Conservation (phyloP, 805 yeast species). For the Candida michaelii region DNA sequence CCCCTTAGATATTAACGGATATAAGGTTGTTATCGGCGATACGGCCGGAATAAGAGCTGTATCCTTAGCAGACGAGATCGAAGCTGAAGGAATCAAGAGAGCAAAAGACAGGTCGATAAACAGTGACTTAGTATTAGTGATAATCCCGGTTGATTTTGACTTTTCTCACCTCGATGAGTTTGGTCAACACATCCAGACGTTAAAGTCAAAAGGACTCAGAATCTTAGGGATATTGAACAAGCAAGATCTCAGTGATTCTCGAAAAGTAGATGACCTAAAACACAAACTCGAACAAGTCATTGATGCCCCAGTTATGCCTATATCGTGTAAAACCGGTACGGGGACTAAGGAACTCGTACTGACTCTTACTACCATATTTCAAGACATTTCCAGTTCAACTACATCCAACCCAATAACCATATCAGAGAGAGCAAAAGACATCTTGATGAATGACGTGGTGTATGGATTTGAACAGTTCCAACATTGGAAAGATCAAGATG, state of each 20-base stretch:
- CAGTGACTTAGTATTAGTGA: slow-evolving; percentile 70
- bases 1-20: slow-evolving; percentile 79
- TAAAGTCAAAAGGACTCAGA: slow-evolving; percentile 25
- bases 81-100: slow-evolving; percentile 75
- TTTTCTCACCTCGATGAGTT: slow-evolving; percentile 32
- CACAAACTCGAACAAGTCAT: slow-evolving; percentile 16
- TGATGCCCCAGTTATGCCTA: slow-evolving; percentile 18
- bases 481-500: slow-evolving; percentile 50
- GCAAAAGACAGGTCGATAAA: slow-evolving; percentile 60
- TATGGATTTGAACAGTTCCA: slow-evolving; percentile 70
- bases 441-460: slow-evolving; percentile 72
- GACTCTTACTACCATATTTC: slow-evolving; percentile 46
- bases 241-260: slow-evolving; percentile 43
- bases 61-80: slow-evolving; percentile 55
- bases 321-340: slow-evolving; percentile 60
- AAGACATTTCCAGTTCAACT: slow-evolving; percentile 47
- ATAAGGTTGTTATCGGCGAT: slow-evolving; percentile 80
- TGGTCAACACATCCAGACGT: slow-evolving; percentile 32
- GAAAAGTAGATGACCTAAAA: neutral
- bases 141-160: slow-evolving; percentile 50
- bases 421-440: slow-evolving; percentile 73
- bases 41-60: slow-evolving; percentile 83
- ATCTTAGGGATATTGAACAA: slow-evolving; percentile 59
- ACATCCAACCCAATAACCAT: slow-evolving; percentile 66
- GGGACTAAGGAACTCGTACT: slow-evolving; percentile 56